Conservation (phyloP, 192 early-diverging fungal species). For the Diversispora eburnea region DNA sequence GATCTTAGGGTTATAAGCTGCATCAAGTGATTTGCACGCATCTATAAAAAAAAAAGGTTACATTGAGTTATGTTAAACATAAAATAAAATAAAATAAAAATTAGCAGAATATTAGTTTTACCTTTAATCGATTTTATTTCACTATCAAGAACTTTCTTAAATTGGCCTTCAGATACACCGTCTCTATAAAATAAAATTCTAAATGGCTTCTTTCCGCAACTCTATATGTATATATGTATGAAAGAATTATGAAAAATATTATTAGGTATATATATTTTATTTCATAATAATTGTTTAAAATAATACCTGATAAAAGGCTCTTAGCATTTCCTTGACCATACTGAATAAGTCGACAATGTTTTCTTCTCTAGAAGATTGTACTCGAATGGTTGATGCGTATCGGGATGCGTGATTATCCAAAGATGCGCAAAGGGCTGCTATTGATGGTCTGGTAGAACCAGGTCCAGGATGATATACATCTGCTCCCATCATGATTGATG, state of each 20-base stretch:
- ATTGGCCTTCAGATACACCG: constrained; percentile 80
- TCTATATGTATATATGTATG: constrained; percentile 16
- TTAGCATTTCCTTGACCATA: too few relatives aligned
- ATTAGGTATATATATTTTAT: too few relatives aligned
- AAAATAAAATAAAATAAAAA: too few relatives aligned
- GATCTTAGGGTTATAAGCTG: constrained; percentile 65
- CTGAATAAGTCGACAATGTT: too few relatives aligned
- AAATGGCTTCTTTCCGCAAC: constrained; percentile 44
- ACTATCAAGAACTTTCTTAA: constrained; percentile 52
- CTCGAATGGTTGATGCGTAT: too few relatives aligned
- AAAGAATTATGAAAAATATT: constrained; percentile 39
- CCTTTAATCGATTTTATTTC: constrained; percentile 69
- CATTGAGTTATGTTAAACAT: too few relatives aligned
- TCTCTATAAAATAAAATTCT: constrained; percentile 80
- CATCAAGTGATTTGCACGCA: too few relatives aligned
- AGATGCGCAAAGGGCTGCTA: background rate
- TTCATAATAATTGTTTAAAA: too few relatives aligned
- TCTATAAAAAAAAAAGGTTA: too few relatives aligned
- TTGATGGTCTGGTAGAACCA: constrained; percentile 30
- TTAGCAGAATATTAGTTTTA: background rate
- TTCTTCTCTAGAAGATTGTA: too few relatives aligned
- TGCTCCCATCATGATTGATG: constrained; percentile 81
- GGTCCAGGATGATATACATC: constrained; percentile 81
- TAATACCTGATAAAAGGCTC: too few relatives aligned
- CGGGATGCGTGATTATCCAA: too few relatives aligned